These are phyloP conservation scores for Pelargonium citronellum DNA, from an alignment of 441 rosid species.

Conservation along the genomic window DNA sequence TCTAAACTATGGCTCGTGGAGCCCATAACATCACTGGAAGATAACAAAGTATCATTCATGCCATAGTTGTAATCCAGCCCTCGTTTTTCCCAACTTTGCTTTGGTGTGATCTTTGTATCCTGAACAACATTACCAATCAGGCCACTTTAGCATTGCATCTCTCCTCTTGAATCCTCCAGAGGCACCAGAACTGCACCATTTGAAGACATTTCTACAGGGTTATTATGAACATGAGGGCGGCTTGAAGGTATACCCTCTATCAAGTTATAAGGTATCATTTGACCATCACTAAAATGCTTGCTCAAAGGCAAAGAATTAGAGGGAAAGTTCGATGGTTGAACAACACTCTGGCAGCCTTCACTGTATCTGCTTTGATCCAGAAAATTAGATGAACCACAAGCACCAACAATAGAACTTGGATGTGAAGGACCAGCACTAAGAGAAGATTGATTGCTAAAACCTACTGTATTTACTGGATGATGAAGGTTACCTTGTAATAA, in stretches of 20 bases:
- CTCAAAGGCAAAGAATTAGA: constrained; percentile 36
- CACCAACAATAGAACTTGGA: constrained; percentile 34
- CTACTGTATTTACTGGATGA: constrained; percentile 29
- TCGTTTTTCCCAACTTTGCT: constrained; percentile 38
- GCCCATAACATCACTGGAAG: constrained; percentile 27
- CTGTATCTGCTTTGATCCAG: constrained; percentile 39
- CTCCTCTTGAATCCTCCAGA: constrained; percentile 34
- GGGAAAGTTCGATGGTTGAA: constrained; percentile 35
- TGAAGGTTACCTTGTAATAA: constrained; percentile 29
- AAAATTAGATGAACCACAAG: constrained; percentile 35
- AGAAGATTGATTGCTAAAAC: constrained; percentile 46
- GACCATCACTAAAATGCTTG: constrained; percentile 32
- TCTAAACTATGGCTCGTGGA: constrained; percentile 28
- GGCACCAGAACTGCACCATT: constrained; percentile 23
- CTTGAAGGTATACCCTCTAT: constrained; percentile 28
- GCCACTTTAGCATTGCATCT: constrained; percentile 35
- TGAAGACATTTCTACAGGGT: constrained; percentile 35
- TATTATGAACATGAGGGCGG: constrained; percentile 29
- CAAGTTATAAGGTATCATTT: constrained; percentile 26
- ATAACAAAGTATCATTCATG: constrained; percentile 26
- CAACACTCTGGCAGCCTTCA: constrained; percentile 43
- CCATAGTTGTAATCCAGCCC: constrained; percentile 28
- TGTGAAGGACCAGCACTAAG: constrained; percentile 36
- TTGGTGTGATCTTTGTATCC: constrained; percentile 27
- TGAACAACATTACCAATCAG: constrained; percentile 33